Percentiles rank a stretch among this genome's conserved stretches.
These are phyloP conservation scores for Neopestalotiopsis clavispora DNA, from an alignment of 2,329 filamentous ascomycete genomes.

Conservation along the genomic window DNA sequence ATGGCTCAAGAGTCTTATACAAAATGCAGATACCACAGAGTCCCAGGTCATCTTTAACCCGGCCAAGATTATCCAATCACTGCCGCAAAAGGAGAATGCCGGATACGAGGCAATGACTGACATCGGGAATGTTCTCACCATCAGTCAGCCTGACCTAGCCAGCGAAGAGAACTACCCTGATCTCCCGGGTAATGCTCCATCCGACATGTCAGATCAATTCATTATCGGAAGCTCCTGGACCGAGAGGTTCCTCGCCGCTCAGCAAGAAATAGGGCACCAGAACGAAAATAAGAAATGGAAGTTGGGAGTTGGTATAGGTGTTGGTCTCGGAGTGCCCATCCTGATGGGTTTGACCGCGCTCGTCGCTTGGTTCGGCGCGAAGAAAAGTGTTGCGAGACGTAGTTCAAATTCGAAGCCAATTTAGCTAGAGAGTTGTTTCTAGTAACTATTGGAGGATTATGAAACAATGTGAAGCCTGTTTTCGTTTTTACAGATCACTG, in stretches of 20 bases:
- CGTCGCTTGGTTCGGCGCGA: not conserved
- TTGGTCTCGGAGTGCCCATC: constrained; percentile 16
- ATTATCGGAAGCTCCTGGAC: not conserved
- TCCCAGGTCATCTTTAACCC: not conserved
- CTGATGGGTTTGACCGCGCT: constrained; percentile 8
- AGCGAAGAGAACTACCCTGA: not conserved
- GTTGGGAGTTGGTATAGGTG: constrained; percentile 18
- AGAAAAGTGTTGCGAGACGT: too few relatives aligned
- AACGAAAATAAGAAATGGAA: constrained; percentile 15
- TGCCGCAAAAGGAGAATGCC: not conserved
- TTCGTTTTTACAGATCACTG: too few relatives aligned
- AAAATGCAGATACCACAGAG: constrained; percentile 4
- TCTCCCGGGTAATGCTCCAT: not conserved
- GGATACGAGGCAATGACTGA: too few relatives aligned
- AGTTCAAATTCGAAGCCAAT: too few relatives aligned
- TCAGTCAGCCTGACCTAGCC: too few relatives aligned
- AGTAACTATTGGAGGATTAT: too few relatives aligned
- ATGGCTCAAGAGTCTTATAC: not conserved
- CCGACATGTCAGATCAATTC: not conserved
- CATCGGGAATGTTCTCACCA: too few relatives aligned
- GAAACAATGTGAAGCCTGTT: too few relatives aligned
- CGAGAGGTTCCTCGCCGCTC: not conserved
- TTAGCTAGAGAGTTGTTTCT: too few relatives aligned
- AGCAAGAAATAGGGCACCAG: not conserved
- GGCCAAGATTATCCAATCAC: not conserved